Evolutionary conservation across 345 rosid genomes (phyloP).

Genomic region (Nephelium lappaceum): DNA sequence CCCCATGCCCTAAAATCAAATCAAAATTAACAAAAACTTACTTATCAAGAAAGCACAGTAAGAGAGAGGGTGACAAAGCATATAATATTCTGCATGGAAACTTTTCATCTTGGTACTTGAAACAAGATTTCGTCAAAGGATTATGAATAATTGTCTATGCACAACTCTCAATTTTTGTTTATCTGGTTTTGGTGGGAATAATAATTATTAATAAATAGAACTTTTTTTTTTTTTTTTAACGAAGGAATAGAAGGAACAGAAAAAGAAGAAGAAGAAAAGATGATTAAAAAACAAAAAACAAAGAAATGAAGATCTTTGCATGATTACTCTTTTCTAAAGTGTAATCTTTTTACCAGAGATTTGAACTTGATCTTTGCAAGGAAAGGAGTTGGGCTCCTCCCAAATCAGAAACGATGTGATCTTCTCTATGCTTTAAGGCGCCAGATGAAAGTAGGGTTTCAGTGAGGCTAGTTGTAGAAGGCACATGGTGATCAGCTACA

Average conservation of each 20-base stretch:
- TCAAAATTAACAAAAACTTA: neutral
- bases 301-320: neutral
- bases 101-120: neutral
- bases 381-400: constrained; percentile 55
- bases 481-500: constrained; percentile 15
- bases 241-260: neutral
- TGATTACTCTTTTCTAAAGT: constrained; percentile 10
- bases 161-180: neutral
- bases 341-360: constrained; percentile 59
- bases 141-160: neutral
- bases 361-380: constrained; percentile 57
- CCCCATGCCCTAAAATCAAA: constrained; percentile 60
- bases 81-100: constrained; percentile 17
- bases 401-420: constrained; percentile 22
- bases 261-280: neutral
- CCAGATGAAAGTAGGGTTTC: constrained; percentile 61
- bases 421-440: constrained; percentile 41
- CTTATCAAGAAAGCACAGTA: neutral
- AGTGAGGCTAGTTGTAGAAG: constrained; percentile 41
- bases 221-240: neutral
- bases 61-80: neutral
- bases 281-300: neutral
- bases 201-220: neutral
- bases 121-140: neutral
- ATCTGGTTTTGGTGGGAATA: neutral